phyloP scores from a whole-genome alignment of 202 grass and related monocot genomes.

The Cymbopogon flexuosus region DNA sequence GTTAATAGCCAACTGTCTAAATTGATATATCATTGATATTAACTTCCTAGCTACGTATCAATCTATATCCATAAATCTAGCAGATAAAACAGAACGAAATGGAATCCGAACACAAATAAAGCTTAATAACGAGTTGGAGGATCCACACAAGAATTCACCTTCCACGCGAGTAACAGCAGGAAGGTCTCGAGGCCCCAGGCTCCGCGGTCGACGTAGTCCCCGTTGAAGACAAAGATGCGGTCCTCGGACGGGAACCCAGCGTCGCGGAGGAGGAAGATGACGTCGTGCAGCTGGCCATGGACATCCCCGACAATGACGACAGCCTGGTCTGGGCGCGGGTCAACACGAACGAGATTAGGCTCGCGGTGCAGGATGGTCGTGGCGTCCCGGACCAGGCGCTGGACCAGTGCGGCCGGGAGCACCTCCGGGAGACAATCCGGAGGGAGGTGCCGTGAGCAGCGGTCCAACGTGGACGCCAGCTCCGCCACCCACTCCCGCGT shows the following conservation, averaged over 20 bases:
- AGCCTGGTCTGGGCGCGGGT: slow-evolving; percentile 42
- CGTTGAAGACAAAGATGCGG: slow-evolving; percentile 88
- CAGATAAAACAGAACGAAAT: not conserved
- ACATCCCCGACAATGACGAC: slow-evolving; percentile 90
- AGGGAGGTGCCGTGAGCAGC: slow-evolving; percentile 69
- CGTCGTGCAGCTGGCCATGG: slow-evolving; percentile 95
- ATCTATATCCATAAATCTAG: not conserved
- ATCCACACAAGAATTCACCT: slow-evolving; percentile 40
- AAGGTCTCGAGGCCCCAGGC: slow-evolving; percentile 94
- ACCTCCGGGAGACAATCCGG: slow-evolving; percentile 54
- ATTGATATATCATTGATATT: too few relatives aligned
- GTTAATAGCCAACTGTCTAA: not conserved
- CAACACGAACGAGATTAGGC: slow-evolving; percentile 66
- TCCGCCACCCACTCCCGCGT: slow-evolving; percentile 57
- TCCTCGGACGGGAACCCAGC: slow-evolving; percentile 76
- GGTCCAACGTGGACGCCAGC: slow-evolving; percentile 53
- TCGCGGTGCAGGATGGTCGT: slow-evolving; percentile 80
- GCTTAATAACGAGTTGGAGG: not conserved
- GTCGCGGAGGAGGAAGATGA: slow-evolving; percentile 79
- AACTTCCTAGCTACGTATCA: not conserved
- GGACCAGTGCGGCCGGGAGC: slow-evolving; percentile 50
- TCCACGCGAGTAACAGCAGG: slow-evolving; percentile 82
- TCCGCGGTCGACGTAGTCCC: slow-evolving; percentile 89
- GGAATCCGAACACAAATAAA: not conserved
- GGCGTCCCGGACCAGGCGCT: slow-evolving; percentile 60